Conservation (phyloP, 805 yeast species). For the Vanderwaltozyma yarrowii region DNA sequence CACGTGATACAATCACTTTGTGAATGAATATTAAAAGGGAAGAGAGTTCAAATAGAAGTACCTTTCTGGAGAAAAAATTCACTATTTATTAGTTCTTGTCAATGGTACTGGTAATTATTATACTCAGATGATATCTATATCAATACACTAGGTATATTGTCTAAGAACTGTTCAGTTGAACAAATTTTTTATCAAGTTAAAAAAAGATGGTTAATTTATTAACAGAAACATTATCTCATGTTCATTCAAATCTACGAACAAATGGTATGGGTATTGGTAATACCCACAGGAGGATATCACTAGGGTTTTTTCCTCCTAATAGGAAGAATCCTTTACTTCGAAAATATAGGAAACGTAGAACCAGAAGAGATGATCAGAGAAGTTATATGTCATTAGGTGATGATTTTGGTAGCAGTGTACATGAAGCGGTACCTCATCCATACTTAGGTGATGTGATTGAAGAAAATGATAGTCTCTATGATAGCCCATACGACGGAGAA, state of each 20-base stretch:
- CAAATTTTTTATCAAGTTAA: too few species aligned
- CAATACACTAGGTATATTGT: too few species aligned
- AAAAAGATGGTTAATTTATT: constrained; percentile 23
- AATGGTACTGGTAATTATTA: too few species aligned
- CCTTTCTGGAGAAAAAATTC: too few species aligned
- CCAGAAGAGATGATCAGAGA: constrained; percentile 27
- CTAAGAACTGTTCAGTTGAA: too few species aligned
- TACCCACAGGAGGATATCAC: constrained; percentile 31
- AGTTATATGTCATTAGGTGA: constrained; percentile 33
- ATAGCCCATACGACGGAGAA: constrained; percentile 24
- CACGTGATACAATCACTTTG: too few species aligned
- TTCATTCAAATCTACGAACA: constrained; percentile 31
- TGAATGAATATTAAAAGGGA: too few species aligned
- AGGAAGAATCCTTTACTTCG: constrained; percentile 33
- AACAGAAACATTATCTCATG: constrained; percentile 25
- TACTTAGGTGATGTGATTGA: constrained; percentile 16
- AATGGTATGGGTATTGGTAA: constrained; percentile 35
- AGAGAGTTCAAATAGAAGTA: too few species aligned
- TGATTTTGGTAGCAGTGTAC: constrained; percentile 25
- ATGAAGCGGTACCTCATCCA: constrained; percentile 13
- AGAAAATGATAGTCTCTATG: constrained; percentile 17
- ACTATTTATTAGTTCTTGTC: too few species aligned
- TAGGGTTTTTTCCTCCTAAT: constrained; percentile 33
- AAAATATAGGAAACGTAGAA: constrained; percentile 17
- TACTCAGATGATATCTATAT: too few species aligned